Conservation (phyloP, 2,329 filamentous ascomycete genomes). For the Fusarium sp. region DNA sequence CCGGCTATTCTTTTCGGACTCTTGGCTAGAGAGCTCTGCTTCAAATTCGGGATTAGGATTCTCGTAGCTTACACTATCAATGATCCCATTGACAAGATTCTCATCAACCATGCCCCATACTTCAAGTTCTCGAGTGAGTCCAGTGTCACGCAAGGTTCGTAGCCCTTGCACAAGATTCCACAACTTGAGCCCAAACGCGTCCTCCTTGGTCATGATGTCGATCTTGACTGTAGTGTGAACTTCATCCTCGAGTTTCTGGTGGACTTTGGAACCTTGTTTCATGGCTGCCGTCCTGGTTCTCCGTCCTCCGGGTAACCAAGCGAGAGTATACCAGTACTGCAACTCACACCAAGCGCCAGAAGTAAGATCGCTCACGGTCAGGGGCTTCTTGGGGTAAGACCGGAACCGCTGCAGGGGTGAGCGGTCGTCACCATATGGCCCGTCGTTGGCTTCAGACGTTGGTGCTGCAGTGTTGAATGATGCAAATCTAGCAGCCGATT, state of each 20-base stretch:
- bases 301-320: conserved; percentile 73
- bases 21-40: conserved; percentile 58
- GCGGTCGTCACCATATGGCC: conserved; percentile 47
- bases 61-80: conserved; percentile 82
- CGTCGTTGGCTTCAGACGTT: conserved; percentile 2
- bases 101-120: conserved; percentile 88
- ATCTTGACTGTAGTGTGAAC: conserved; percentile 81
- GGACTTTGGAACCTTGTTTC: conserved; percentile 81
- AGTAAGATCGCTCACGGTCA: conserved; percentile 88
- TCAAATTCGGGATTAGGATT: conserved; percentile 80
- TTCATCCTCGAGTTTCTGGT: conserved; percentile 85
- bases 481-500: conserved; percentile 21
- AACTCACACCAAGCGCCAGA: conserved; percentile 96
- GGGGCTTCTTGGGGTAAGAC: conserved; percentile 75
- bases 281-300: conserved; percentile 83
- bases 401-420: conserved; percentile 82
- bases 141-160: conserved; percentile 74
- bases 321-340: conserved; percentile 89
- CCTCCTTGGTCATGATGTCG: conserved; percentile 77
- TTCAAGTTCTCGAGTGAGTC: conserved; percentile 78
- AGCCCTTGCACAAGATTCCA: conserved; percentile 94
- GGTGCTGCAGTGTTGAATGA: conserved; percentile 19
- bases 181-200: conserved; percentile 80
- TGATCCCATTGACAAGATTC: conserved; percentile 86
- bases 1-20: conserved; percentile 39